phyloP scores from a whole-genome alignment of 108 stramenopile species.

The Conticribra weissflogii region DNA sequence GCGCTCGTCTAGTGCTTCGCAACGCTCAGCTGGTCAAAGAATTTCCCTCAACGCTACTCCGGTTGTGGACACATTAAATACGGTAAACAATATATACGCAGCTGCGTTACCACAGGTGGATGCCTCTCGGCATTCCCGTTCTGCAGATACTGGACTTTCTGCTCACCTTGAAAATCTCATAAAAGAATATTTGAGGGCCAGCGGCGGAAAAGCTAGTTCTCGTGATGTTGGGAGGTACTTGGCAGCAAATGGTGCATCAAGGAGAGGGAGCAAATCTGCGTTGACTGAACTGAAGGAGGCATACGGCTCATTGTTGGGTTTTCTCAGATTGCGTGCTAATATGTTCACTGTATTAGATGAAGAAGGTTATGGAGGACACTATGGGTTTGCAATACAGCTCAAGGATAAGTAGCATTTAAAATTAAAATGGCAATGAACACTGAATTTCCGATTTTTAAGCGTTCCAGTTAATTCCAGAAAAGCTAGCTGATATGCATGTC shows the following conservation, averaged over 20 bases:
- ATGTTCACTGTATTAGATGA: constrained; percentile 29
- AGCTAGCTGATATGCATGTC: background rate
- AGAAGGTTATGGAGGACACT: constrained; percentile 20
- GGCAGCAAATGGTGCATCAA: constrained; percentile 46
- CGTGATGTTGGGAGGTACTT: constrained; percentile 81
- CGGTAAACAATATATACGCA: constrained; percentile 36
- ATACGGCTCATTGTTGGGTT: constrained; percentile 41
- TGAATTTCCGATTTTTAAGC: too few species aligned
- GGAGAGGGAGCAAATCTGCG: constrained; percentile 40
- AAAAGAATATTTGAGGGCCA: constrained; percentile 66
- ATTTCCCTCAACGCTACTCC: background rate
- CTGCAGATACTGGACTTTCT: constrained; percentile 24
- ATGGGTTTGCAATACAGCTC: constrained; percentile 6
- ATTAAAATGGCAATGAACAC: too few species aligned
- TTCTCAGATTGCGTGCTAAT: constrained; percentile 23
- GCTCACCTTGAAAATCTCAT: constrained; percentile 60
- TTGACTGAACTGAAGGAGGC: constrained; percentile 52
- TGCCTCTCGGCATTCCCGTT: constrained; percentile 4
- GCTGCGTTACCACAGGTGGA: constrained; percentile 37
- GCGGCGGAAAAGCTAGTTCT: constrained; percentile 71
- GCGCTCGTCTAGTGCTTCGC: background rate
- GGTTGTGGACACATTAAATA: background rate
- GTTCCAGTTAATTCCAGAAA: constrained; percentile 24
- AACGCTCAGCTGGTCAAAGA: background rate
- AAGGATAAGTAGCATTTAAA: background rate